Evolutionary conservation across 1,139 yeast species (phyloP).

Genomic region (Ashbya aceris): DNA sequence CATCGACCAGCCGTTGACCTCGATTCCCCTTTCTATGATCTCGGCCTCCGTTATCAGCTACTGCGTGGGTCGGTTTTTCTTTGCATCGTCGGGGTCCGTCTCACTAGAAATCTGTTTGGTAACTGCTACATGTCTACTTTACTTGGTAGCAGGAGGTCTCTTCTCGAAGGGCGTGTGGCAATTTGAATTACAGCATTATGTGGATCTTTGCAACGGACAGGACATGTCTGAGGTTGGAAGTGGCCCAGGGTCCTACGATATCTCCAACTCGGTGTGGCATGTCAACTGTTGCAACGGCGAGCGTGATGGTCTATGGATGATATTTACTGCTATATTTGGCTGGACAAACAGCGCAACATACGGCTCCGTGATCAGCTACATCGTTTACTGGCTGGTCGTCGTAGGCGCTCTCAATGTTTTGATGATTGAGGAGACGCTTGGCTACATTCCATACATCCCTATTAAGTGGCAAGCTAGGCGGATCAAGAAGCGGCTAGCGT

Average conservation of each 20-base stretch:
- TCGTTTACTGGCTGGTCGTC: constrained; percentile 64
- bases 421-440: constrained; percentile 53
- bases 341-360: constrained; percentile 96
- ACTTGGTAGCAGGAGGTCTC: constrained; percentile 81
- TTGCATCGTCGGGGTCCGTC: constrained; percentile 68
- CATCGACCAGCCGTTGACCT: constrained; percentile 59
- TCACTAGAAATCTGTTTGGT: constrained; percentile 76
- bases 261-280: constrained; percentile 78
- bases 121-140: constrained; percentile 75
- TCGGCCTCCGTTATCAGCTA: constrained; percentile 62
- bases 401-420: constrained; percentile 43
- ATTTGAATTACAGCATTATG: constrained; percentile 62
- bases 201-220: constrained; percentile 62
- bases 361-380: constrained; percentile 77
- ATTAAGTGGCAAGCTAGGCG: constrained; percentile 48
- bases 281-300: constrained; percentile 94
- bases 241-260: constrained; percentile 93
- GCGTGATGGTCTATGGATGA: constrained; percentile 87
- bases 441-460: constrained; percentile 53
- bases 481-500: constrained; percentile 39
- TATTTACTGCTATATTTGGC: constrained; percentile 82
- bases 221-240: constrained; percentile 85
- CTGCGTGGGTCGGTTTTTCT: constrained; percentile 55
- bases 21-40: constrained; percentile 78
- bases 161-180: constrained; percentile 90